Evolutionary conservation across 352 stramenopile species (phyloP), one percentile per base, ranked within the genome.

Genomic region (Phytophthora multivora): DNA sequence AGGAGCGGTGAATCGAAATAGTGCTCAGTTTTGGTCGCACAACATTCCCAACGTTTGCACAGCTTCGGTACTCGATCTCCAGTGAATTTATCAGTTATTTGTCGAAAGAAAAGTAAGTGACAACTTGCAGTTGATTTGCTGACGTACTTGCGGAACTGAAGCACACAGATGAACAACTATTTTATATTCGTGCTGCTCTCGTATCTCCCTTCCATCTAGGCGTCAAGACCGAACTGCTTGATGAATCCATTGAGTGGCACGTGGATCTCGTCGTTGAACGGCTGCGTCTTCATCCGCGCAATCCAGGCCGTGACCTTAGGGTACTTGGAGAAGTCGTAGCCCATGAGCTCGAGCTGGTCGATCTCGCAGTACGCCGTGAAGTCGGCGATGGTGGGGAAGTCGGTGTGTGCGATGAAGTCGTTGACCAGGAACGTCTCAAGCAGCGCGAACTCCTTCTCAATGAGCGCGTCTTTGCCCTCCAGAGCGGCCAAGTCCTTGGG

Each of bases 331-430:
- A 88, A 79, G 47, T 87, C 63, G 52, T 77, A 78, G 7, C 66
- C 70, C 51, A 86, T 80, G n/a, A 76, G 38, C 53, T 88, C 73
- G 4, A 89, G 62, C 63, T 89, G 81, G 63, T 86, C 81, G 39
- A 80, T 77, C 63, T 90, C 79, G 31, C 75, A 87, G 71, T 90
- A 89, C 12, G 65, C 58, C 4, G 71, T 66, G 31, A 71, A 78
- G 52, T 91, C 81, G 3, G 79, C 81, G 41, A 91, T 63, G 10
- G 81, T 91, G n/a, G 79, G 77, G n/a, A 59, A 56, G 42, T 82
- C 58, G 23, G 77, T 79, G 23, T 74, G 56, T 0, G 79, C 81
- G 31, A 88, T 65, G 52, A 65, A 90, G 47, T 80, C 66, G 0
- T 82, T 73, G 28, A 69, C 61, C 15, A 90, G 49, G 33, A 85